These are phyloP conservation scores for Colletotrichum sp. DNA, from an alignment of 2,329 filamentous ascomycete genomes.

Conservation along the genomic window DNA sequence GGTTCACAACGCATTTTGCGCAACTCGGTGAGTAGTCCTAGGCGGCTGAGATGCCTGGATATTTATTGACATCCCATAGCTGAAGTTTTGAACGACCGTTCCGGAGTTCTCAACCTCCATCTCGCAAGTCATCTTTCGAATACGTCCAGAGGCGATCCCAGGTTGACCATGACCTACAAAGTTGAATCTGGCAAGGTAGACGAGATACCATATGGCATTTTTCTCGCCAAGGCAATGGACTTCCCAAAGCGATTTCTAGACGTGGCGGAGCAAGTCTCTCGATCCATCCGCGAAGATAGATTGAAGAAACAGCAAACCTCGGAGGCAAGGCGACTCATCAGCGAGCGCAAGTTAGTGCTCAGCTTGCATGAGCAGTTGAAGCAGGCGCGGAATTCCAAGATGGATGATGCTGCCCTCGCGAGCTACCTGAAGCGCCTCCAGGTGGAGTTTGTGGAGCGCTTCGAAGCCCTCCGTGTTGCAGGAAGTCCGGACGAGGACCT, in stretches of 20 bases:
- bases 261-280: slow-evolving; percentile 70
- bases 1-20: slow-evolving; percentile 93
- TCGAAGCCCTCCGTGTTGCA: slow-evolving; percentile 66
- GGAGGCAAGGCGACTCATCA: slow-evolving; percentile 60
- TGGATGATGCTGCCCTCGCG: slow-evolving; percentile 68
- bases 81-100: slow-evolving; percentile 73
- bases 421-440: slow-evolving; percentile 72
- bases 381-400: slow-evolving; percentile 69
- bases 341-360: slow-evolving; percentile 76
- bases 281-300: slow-evolving; percentile 62
- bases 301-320: slow-evolving; percentile 65
- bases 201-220: slow-evolving; percentile 83
- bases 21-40: slow-evolving; percentile 62
- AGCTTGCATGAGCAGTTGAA: slow-evolving; percentile 74
- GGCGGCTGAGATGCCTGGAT: not conserved
- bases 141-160: slow-evolving; percentile 53
- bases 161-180: slow-evolving; percentile 89
- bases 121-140: slow-evolving; percentile 71
- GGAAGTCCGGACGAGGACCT: not conserved
- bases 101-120: slow-evolving; percentile 84
- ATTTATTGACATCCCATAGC: slow-evolving; percentile 44
- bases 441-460: slow-evolving; percentile 74
- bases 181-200: slow-evolving; percentile 74
- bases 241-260: slow-evolving; percentile 73
- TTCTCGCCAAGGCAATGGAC: slow-evolving; percentile 76